A percentile compares a stretch with the other conserved stretches of the same genome.
Evolutionary conservation across 345 rosid species (phyloP).

Genomic region (Psidium guajava): DNA sequence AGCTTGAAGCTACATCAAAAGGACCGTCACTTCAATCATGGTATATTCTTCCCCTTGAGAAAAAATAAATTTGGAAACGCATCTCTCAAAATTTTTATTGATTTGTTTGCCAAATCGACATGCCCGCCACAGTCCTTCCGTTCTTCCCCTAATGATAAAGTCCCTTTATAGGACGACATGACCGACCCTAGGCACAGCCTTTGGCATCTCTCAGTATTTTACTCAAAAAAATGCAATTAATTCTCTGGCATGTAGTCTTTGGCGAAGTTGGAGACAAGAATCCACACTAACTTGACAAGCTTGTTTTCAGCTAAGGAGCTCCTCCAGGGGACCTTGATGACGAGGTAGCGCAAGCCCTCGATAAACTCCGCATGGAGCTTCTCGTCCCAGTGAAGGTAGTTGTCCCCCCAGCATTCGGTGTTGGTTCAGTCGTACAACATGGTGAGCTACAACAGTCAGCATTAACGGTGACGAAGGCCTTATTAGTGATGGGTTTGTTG

Average conservation of each 20-base stretch:
- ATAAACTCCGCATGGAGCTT: constrained; percentile 2
- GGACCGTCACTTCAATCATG: neutral
- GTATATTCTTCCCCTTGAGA: neutral
- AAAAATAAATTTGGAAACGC: neutral
- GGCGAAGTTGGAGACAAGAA: constrained; percentile 2
- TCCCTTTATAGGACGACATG: neutral
- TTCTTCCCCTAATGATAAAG: neutral
- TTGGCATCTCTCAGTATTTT: constrained; percentile 2
- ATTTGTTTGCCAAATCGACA: neutral
- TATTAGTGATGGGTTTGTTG: neutral
- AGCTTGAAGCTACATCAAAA: too few species aligned
- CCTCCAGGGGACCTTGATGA: constrained; percentile 6
- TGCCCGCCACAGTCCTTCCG: neutral
- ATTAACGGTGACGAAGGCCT: neutral
- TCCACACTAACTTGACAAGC: neutral
- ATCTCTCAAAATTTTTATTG: neutral
- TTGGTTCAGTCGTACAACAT: neutral
- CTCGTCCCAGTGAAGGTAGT: constrained; percentile 7
- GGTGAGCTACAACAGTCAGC: neutral
- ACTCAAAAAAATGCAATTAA: constrained; percentile 2
- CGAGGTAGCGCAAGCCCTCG: neutral
- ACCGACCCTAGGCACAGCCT: neutral
- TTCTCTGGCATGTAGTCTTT: constrained; percentile 3
- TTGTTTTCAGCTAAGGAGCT: neutral
- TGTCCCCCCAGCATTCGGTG: neutral